Conservation (phyloP, 768 basidiomycete species). For the Lactarius quietus region DNA sequence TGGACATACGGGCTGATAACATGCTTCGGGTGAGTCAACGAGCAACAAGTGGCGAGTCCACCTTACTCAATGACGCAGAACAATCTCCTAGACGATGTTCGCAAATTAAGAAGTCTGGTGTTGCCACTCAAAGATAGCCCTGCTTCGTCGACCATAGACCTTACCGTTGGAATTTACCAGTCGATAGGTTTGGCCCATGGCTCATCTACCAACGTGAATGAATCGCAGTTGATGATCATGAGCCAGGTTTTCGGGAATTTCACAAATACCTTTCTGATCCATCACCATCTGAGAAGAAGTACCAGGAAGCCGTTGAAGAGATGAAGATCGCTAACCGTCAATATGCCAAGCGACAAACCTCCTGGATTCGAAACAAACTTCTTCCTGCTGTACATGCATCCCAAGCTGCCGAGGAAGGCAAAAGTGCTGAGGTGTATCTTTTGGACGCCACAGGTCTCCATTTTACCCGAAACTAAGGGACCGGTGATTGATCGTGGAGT, state of each 20-base stretch:
- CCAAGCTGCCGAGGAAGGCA: slow-evolving; percentile 34
- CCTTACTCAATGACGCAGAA: slow-evolving; percentile 12
- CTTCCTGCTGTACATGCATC: slow-evolving; percentile 63
- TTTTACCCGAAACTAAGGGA: slow-evolving; percentile 35
- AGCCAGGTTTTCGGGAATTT: slow-evolving; percentile 90
- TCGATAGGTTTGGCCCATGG: slow-evolving; percentile 63
- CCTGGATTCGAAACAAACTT: slow-evolving; percentile 90
- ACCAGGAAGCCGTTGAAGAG: slow-evolving; percentile 56
- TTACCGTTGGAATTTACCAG: slow-evolving; percentile 87
- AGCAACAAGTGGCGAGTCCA: background rate
- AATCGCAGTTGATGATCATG: background rate
- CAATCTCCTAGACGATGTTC: slow-evolving; percentile 80
- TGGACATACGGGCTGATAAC: slow-evolving; percentile 78
- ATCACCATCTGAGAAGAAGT: slow-evolving; percentile 36
- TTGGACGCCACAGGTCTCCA: slow-evolving; percentile 62
- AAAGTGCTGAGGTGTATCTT: slow-evolving; percentile 48
- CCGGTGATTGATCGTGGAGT: slow-evolving; percentile 36
- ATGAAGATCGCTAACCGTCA: slow-evolving; percentile 88
- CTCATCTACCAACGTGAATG: background rate
- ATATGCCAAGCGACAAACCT: slow-evolving; percentile 88
- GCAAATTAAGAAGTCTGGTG: slow-evolving; percentile 40
- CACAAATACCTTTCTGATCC: slow-evolving; percentile 54
- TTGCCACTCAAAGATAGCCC: slow-evolving; percentile 8
- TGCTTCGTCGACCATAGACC: slow-evolving; percentile 39
- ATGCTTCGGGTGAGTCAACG: slow-evolving; percentile 74